phyloP scores from a whole-genome alignment of 345 rosid genomes.

The Stellera chamaejasme region DNA sequence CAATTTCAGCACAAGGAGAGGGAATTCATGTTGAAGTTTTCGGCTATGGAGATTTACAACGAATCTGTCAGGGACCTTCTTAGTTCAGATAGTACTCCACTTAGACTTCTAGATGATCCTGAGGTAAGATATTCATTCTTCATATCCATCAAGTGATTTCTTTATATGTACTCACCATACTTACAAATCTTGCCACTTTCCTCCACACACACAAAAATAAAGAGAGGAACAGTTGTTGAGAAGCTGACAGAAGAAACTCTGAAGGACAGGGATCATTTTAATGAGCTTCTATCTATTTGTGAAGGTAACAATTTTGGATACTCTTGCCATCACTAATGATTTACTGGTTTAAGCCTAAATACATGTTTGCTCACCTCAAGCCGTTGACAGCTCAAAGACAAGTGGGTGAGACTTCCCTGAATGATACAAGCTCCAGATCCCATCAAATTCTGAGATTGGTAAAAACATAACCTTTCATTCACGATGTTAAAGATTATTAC shows the following conservation, averaged over 20 bases:
- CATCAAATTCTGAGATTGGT: slow-evolving; percentile 96
- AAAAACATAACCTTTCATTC: slow-evolving; percentile 1
- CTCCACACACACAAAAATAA: neutral
- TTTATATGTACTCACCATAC: slow-evolving; percentile 7
- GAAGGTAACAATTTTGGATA: slow-evolving; percentile 35
- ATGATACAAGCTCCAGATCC: slow-evolving; percentile 91
- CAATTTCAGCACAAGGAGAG: slow-evolving; percentile 73
- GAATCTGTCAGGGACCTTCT: slow-evolving; percentile 94
- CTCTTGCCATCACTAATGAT: slow-evolving; percentile 5
- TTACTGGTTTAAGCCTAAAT: neutral
- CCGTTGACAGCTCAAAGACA: slow-evolving; percentile 78
- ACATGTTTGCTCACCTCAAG: slow-evolving; percentile 13
- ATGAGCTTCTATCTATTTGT: slow-evolving; percentile 68
- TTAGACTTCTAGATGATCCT: slow-evolving; percentile 88
- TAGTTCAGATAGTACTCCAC: slow-evolving; percentile 55
- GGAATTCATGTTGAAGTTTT: slow-evolving; percentile 65
- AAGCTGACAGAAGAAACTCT: slow-evolving; percentile 73
- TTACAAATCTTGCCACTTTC: slow-evolving; percentile 15
- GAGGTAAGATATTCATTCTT: slow-evolving; percentile 51
- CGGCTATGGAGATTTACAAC: slow-evolving; percentile 94
- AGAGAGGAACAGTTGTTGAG: slow-evolving; percentile 95
- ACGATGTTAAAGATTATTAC: too few species aligned
- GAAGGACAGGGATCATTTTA: slow-evolving; percentile 65
- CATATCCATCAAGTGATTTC: neutral
- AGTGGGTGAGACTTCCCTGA: slow-evolving; percentile 87